These are phyloP conservation scores for Picochlorum costavermella DNA, from an alignment of 139 green algal genomes.

Conservation along the genomic window DNA sequence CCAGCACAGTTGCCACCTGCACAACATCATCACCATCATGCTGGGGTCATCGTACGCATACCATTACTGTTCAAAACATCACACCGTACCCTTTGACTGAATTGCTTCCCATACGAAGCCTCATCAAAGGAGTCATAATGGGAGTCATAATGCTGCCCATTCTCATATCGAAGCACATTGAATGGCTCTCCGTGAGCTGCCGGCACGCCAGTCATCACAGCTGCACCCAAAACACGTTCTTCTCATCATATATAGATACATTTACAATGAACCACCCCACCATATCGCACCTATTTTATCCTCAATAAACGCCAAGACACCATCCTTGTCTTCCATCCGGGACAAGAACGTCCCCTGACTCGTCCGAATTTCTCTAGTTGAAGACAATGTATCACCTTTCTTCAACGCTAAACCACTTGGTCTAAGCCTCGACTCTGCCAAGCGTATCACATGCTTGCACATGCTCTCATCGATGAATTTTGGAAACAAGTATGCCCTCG, in stretches of 20 bases:
- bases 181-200: constrained; percentile 45
- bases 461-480: constrained; percentile 28
- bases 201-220: constrained; percentile 13
- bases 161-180: constrained; percentile 49
- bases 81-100: constrained; percentile 43
- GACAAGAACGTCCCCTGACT: constrained; percentile 40
- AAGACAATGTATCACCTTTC: constrained; percentile 28
- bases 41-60: neutral
- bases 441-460: constrained; percentile 29
- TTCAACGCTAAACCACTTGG: constrained; percentile 35
- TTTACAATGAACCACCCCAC: neutral
- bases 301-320: constrained; percentile 41
- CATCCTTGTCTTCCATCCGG: constrained; percentile 25
- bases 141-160: constrained; percentile 43
- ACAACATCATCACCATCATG: neutral
- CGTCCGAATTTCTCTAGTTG: constrained; percentile 34
- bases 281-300: constrained; percentile 25
- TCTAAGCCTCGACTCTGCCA: constrained; percentile 26
- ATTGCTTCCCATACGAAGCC: constrained; percentile 57
- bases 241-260: neutral
- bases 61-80: neutral
- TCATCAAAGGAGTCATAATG: constrained; percentile 51
- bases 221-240: neutral
- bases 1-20: constrained; percentile 61
- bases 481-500: constrained; percentile 34